Evolutionary conservation across 2,329 filamentous ascomycete species (phyloP), one percentile per base, ranked within the genome.

Genomic region (Cladobotryum mycophilum): DNA sequence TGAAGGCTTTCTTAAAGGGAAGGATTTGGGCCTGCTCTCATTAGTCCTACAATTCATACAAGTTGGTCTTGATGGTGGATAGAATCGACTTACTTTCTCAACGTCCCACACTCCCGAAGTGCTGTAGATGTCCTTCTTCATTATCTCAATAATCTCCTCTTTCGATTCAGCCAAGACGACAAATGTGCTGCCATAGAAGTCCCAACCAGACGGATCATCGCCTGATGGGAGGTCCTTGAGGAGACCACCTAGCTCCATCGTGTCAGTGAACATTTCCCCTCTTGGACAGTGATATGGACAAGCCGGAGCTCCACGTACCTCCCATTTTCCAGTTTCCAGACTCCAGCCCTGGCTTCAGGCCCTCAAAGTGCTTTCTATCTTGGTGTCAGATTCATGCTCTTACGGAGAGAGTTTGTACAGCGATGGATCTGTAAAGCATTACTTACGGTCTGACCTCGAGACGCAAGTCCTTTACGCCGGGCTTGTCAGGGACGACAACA

Each of bases 71-170:
- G 14, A 9, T 14, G 5, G 12, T 5, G 3, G 12, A 5, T 14
- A 15, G 25, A 20, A 13, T 7, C 9, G 41, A 62, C 65, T 61
- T 55, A 81, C 81, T 60, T 86, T 86, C 35, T 84, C 79, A 52
- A 86, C 64, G 72, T 96, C 88, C 90, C 90, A 96, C 8, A 95
- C 89, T 0, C 84, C 88, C 41, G 69, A 75, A 53, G 70, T 76
- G 9, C 76, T 74, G 69, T 95, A 96, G 9, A 90, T 72, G 70
- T 96, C 90, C 45, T 80, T 76, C 66, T 79, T 80, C 43, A 96
- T 65, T 47, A 78, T 63, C 59, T 85, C 78, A 38, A 85, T 65
- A 2, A 88, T 80, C 64, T 89, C 85, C 56, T 90, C 85, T 60
- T 78, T 81, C 8, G 77, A 83, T 55, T 81, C 78, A 7, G 86